phyloP scores from a whole-genome alignment of 768 basidiomycete species.

The Leccinum subtestaceum region DNA sequence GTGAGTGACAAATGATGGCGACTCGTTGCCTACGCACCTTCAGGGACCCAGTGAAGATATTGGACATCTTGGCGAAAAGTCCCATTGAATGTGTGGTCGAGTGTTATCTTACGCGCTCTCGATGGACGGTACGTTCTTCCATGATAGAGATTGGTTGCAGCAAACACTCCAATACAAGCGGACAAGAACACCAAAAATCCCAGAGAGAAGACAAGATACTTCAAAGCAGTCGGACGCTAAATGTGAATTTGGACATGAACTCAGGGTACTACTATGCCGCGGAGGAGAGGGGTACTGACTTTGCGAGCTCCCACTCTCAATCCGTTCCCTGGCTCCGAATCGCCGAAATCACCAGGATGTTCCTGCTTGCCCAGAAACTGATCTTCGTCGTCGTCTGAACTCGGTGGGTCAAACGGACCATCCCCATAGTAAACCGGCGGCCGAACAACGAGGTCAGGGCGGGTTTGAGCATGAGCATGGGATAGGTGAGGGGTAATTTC shows the following conservation, averaged over 20 bases:
- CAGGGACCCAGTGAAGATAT: conserved; percentile 80
- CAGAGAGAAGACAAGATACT: conserved; percentile 62
- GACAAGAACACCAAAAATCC: conserved; percentile 58
- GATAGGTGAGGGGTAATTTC: conserved; percentile 8
- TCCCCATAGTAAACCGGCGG: conserved; percentile 65
- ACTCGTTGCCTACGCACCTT: conserved; percentile 54
- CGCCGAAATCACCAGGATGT: conserved; percentile 10
- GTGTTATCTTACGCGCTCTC: conserved; percentile 65
- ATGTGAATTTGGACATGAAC: conserved; percentile 7
- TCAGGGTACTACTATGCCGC: background rate
- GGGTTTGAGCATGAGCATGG: background rate
- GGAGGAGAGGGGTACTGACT: conserved; percentile 24
- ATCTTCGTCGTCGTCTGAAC: conserved; percentile 64
- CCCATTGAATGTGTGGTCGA: conserved; percentile 93
- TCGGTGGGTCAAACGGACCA: conserved; percentile 73
- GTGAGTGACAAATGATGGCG: conserved; percentile 3
- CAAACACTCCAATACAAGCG: conserved; percentile 69
- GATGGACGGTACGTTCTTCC: conserved; percentile 49
- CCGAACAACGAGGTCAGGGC: conserved; percentile 17
- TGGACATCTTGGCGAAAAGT: conserved; percentile 60
- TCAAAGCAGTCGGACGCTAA: conserved; percentile 52
- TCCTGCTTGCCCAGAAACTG: conserved; percentile 46
- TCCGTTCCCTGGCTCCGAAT: conserved; percentile 29
- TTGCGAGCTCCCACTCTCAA: conserved; percentile 38
- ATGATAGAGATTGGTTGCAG: conserved; percentile 65